Conservation (phyloP, 2,329 filamentous ascomycete species). For the Diplocarpon mali region DNA sequence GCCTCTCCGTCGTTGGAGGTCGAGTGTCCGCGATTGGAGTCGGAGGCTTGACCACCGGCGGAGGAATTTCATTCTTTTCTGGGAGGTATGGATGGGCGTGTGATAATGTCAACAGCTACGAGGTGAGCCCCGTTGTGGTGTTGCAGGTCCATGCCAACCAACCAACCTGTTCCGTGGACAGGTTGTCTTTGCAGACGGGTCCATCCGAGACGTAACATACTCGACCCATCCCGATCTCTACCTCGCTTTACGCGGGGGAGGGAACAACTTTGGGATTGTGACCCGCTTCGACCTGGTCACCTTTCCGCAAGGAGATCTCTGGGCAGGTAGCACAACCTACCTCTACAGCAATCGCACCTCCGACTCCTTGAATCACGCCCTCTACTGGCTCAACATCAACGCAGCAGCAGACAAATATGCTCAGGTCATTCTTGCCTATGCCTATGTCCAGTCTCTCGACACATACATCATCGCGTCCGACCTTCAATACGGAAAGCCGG, state of each 20-base stretch:
- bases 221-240: conserved; percentile 28
- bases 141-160: neutral
- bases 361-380: conserved; percentile 9
- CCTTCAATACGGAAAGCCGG: conserved; percentile 15
- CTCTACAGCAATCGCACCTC: conserved; percentile 8
- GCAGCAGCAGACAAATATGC: conserved; percentile 10
- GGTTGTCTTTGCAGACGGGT: conserved; percentile 22
- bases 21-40: conserved; percentile 22
- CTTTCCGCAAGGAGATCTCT: conserved; percentile 16
- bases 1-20: conserved; percentile 30
- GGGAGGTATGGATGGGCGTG: conserved; percentile 36
- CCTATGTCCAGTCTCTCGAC: conserved; percentile 5
- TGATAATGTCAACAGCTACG: conserved; percentile 34
- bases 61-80: conserved; percentile 19
- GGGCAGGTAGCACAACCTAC: conserved; percentile 9
- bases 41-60: conserved; percentile 16
- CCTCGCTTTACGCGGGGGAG: conserved; percentile 29
- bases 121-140: conserved; percentile 15
- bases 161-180: neutral
- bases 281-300: conserved; percentile 29
- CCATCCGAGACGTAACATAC: conserved; percentile 31
- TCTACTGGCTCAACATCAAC: conserved; percentile 10
- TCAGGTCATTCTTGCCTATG: conserved; percentile 13
- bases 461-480: conserved; percentile 5
- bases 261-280: conserved; percentile 19